A percentile compares a stretch with the other conserved stretches of the same genome.
These are phyloP conservation scores for Porodaedalea pini DNA, from an alignment of 1,284 basidiomycete genomes.

Conservation along the genomic window DNA sequence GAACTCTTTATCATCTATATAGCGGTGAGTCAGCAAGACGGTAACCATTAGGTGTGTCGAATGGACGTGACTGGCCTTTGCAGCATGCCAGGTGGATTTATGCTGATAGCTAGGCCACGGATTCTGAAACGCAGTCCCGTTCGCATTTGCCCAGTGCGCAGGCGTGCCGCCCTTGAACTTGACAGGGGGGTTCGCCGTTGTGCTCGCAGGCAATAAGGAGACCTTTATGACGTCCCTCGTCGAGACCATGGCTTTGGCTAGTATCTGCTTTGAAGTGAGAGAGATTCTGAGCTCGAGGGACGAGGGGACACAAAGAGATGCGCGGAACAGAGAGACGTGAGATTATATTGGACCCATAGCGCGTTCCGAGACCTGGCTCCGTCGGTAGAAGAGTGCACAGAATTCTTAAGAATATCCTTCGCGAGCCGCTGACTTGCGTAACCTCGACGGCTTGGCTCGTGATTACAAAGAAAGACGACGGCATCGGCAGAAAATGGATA, in stretches of 20 bases:
- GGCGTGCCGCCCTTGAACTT: slow-evolving; percentile 16
- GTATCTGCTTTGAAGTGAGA: no score
- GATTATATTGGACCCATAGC: not conserved
- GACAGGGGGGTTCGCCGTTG: not conserved
- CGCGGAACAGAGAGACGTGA: not conserved
- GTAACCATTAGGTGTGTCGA: not conserved
- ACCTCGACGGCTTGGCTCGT: no score
- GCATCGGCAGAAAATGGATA: no score
- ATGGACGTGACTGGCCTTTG: slow-evolving; percentile 21
- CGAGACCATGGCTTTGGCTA: no score
- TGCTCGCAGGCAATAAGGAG: not conserved
- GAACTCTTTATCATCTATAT: no score
- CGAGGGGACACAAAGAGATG: not conserved
- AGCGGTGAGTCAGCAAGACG: no score
- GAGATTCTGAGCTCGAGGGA: not conserved
- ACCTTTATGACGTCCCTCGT: not conserved
- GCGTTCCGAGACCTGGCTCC: no score
- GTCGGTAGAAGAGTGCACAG: no score
- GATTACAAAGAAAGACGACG: no score
- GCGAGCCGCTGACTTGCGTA: no score
- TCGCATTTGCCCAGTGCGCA: slow-evolving; percentile 28
- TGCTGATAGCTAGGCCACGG: slow-evolving; percentile 40
- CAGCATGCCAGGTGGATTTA: slow-evolving; percentile 16
- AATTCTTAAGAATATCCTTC: no score
- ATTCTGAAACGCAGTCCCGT: slow-evolving; percentile 34